Percentiles rank a stretch among this genome's conserved stretches.
Evolutionary conservation across 805 yeast species (phyloP).

Genomic region (Yamadazyma olivae): DNA sequence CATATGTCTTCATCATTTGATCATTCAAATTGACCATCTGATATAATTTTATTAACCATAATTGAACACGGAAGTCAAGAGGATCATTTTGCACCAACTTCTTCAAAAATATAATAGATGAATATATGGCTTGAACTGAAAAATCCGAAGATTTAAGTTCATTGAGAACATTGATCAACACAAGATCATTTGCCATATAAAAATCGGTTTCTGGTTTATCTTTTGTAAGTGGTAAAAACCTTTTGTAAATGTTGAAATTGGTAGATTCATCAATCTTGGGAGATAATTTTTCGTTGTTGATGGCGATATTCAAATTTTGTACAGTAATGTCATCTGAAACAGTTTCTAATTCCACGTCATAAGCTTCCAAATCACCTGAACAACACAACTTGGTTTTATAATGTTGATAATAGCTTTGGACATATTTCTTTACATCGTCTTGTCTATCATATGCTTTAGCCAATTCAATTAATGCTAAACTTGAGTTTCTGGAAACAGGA

Average conservation of each 20-base stretch:
- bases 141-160: constrained; percentile 10
- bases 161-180: constrained; percentile 49
- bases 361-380: constrained; percentile 52
- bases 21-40: constrained; percentile 52
- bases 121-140: constrained; percentile 17
- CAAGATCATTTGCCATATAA: constrained; percentile 64
- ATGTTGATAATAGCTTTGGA: constrained; percentile 39
- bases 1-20: constrained; percentile 49
- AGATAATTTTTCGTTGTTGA: constrained; percentile 49
- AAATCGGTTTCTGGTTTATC: constrained; percentile 46
- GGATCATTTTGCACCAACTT: constrained; percentile 51
- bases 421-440: constrained; percentile 22
- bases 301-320: constrained; percentile 20
- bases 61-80: constrained; percentile 67
- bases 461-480: constrained; percentile 26
- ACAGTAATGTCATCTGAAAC: constrained; percentile 5
- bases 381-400: constrained; percentile 64
- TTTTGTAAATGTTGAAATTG: constrained; percentile 19
- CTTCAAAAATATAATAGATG: constrained; percentile 57
- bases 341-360: neutral
- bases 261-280: constrained; percentile 13
- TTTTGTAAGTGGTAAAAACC: constrained; percentile 13
- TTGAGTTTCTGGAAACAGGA: constrained; percentile 22
- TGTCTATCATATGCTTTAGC: constrained; percentile 19
- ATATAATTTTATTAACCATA: constrained; percentile 71